Evolutionary conservation across 2,329 filamentous ascomycete genomes (phyloP).

Genomic region (Aspergillus oerlinghausenensis): DNA sequence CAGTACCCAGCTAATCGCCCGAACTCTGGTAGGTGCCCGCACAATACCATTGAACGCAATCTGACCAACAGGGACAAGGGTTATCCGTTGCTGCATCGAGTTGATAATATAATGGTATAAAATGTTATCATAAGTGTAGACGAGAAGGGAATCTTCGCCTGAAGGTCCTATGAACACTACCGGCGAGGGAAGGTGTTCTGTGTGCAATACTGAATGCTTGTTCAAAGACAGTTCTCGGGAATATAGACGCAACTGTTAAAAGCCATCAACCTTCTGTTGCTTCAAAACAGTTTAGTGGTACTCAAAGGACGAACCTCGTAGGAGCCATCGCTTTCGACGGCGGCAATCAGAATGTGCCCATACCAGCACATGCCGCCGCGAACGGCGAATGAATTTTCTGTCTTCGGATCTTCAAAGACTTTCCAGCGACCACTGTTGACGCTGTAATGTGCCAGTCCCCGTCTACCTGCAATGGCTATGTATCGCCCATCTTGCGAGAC

Average conservation of each 20-base stretch:
- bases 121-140: constrained; percentile 95
- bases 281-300: background rate
- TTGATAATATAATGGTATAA: constrained; percentile 91
- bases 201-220: constrained; percentile 66
- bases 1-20: constrained; percentile 91
- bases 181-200: constrained; percentile 72
- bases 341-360: constrained; percentile 88
- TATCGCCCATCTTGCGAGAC: constrained; percentile 91
- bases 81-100: constrained; percentile 65
- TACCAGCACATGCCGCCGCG: constrained; percentile 98
- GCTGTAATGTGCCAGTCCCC: constrained; percentile 92
- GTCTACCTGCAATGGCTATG: constrained; percentile 87
- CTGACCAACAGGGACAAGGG: constrained; percentile 88
- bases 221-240: constrained; percentile 80
- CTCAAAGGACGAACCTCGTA: constrained; percentile 56
- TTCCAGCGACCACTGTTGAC: constrained; percentile 94
- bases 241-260: constrained; percentile 69
- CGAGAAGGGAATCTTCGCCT: constrained; percentile 88
- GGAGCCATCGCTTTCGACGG: constrained; percentile 77
- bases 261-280: constrained; percentile 9
- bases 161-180: constrained; percentile 87
- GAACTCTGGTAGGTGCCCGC: constrained; percentile 82
- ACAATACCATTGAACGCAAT: constrained; percentile 98
- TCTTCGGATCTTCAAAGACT: constrained; percentile 73
- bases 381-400: constrained; percentile 88